Evolutionary conservation across 148 eudicot species (phyloP).

Genomic region (Rhododendron ovatum): DNA sequence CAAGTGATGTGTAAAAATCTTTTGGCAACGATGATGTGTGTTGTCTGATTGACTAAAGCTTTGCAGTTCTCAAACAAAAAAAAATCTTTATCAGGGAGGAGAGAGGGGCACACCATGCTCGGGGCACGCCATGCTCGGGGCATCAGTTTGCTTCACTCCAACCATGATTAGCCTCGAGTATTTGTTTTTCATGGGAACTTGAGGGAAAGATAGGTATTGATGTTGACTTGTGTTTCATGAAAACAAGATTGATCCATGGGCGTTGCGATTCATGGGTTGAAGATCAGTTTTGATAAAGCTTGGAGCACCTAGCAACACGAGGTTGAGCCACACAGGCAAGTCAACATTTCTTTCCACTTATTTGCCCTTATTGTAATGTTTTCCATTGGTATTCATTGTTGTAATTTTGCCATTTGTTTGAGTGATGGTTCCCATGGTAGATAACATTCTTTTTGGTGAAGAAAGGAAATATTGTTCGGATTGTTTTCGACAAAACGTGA

Average conservation of each 20-base stretch:
- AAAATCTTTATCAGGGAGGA: neutral
- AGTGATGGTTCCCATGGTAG: neutral
- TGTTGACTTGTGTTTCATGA: neutral
- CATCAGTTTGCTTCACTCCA: neutral
- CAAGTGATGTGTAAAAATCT: neutral
- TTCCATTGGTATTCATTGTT: neutral
- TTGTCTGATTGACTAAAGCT: neutral
- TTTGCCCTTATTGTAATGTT: neutral
- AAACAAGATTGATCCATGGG: neutral
- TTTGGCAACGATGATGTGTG: neutral
- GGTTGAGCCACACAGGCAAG: conserved; percentile 5
- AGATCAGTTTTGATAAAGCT: neutral
- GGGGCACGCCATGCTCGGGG: neutral
- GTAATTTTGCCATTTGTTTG: neutral
- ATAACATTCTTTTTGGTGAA: neutral
- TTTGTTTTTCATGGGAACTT: neutral
- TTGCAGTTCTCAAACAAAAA: neutral
- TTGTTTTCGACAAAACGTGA: neutral
- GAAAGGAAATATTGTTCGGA: neutral
- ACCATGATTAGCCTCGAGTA: neutral
- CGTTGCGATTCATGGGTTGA: neutral
- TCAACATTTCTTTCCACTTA: too few species aligned
- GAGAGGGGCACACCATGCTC: neutral
- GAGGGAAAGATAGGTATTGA: neutral
- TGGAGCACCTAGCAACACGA: neutral